phyloP scores from a whole-genome alignment of 768 basidiomycete species.

The Pulveroboletus sp. region DNA sequence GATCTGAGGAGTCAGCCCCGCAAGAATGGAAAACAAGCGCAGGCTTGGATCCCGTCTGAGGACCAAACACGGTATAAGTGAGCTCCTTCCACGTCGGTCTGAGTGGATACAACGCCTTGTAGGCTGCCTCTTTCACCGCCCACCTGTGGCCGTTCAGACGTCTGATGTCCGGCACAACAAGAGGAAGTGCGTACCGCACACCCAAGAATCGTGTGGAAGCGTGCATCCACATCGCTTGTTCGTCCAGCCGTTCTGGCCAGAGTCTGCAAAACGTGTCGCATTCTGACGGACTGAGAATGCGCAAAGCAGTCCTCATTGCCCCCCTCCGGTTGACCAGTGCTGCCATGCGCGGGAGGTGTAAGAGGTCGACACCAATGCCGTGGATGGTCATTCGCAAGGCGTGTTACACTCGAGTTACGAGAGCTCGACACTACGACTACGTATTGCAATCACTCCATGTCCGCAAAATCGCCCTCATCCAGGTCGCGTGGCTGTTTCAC shows the following conservation, averaged over 20 bases:
- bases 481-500: conserved; percentile 75
- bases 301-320: conserved; percentile 44
- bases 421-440: neutral
- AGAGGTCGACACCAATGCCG: conserved; percentile 74
- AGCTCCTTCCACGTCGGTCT: conserved; percentile 74
- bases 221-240: neutral
- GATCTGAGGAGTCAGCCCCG: neutral
- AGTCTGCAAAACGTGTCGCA: conserved; percentile 32
- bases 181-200: conserved; percentile 49
- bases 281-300: conserved; percentile 55
- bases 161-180: neutral
- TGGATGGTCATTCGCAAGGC: conserved; percentile 49
- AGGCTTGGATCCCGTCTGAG: conserved; percentile 38
- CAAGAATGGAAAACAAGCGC: conserved; percentile 30
- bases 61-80: conserved; percentile 39
- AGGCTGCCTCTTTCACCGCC: conserved; percentile 81
- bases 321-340: conserved; percentile 48
- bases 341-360: conserved; percentile 62
- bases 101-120: conserved; percentile 76
- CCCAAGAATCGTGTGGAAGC: conserved; percentile 50
- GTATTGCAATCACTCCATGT: conserved; percentile 46
- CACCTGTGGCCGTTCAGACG: conserved; percentile 44
- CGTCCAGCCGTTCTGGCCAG: conserved; percentile 8
- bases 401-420: neutral
- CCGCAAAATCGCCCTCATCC: conserved; percentile 88